A percentile compares a stretch with the other conserved stretches of the same genome.
These are phyloP conservation scores for Aureobasidium pullulans DNA, from an alignment of 2,329 filamentous ascomycete genomes.

Conservation along the genomic window DNA sequence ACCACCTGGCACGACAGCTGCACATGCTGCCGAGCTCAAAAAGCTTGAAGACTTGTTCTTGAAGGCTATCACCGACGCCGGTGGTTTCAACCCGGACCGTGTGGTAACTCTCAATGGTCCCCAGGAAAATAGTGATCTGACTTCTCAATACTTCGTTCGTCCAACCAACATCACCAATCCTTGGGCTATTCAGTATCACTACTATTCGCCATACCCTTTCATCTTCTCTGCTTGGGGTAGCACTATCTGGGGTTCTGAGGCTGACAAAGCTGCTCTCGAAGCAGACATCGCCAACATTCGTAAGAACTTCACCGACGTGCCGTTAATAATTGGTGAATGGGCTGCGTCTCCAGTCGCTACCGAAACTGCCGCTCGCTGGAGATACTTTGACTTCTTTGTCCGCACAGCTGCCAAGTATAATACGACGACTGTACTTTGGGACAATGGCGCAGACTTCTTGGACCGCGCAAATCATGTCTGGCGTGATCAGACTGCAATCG, in stretches of 20 bases:
- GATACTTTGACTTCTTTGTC: conserved; percentile 49
- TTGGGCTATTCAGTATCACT: conserved; percentile 56
- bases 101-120: conserved; percentile 51
- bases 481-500: conserved; percentile 43
- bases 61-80: conserved; percentile 45
- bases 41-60: conserved; percentile 52
- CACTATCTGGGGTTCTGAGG: conserved; percentile 51
- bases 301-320: conserved; percentile 48
- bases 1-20: conserved; percentile 45
- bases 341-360: conserved; percentile 43
- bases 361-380: conserved; percentile 51
- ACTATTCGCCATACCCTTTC: conserved; percentile 48
- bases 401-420: conserved; percentile 43
- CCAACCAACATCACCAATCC: conserved; percentile 47
- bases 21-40: conserved; percentile 46
- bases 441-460: conserved; percentile 51
- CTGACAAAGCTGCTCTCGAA: conserved; percentile 44
- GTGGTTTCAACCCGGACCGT: conserved; percentile 48
- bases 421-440: conserved; percentile 50
- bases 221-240: conserved; percentile 48
- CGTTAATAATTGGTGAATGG: conserved; percentile 53
- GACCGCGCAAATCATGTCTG: conserved; percentile 43
- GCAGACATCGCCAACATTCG: conserved; percentile 46
- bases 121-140: conserved; percentile 46
- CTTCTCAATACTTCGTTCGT: conserved; percentile 46